phyloP scores from a whole-genome alignment of 2,329 filamentous ascomycete genomes.

The Phaeosphaeria sp. region DNA sequence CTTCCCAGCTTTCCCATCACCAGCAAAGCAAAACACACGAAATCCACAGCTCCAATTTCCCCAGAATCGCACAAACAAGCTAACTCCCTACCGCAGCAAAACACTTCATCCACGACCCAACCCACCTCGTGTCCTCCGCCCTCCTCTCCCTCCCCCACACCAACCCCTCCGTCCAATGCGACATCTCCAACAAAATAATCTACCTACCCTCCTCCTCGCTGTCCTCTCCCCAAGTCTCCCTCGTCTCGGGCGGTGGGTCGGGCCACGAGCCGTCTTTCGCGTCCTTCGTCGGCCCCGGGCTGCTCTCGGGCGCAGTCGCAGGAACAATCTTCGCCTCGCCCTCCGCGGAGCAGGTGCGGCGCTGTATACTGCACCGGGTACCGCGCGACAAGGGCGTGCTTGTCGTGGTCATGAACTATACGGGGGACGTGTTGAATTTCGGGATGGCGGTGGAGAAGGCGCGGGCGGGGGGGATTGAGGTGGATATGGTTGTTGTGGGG shows the following conservation, averaged over 20 bases:
- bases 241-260: conserved; percentile 87
- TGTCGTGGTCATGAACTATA: conserved; percentile 96
- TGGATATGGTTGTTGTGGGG: conserved; percentile 89
- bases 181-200: conserved; percentile 77
- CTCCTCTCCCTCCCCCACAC: conserved; percentile 79
- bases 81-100: conserved; percentile 63
- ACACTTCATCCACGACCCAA: conserved; percentile 89
- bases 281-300: conserved; percentile 81
- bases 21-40: too few species aligned
- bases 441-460: conserved; percentile 94
- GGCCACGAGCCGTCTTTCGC: conserved; percentile 91
- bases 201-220: conserved; percentile 32
- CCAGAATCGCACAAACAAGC: too few species aligned
- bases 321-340: conserved; percentile 88
- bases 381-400: conserved; percentile 76
- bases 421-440: conserved; percentile 79
- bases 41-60: too few species aligned
- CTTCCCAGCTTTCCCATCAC: too few species aligned
- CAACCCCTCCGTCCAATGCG: conserved; percentile 83
- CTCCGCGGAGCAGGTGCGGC: conserved; percentile 80
- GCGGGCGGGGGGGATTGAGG: conserved; percentile 75
- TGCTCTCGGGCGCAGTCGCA: conserved; percentile 82
- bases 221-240: conserved; percentile 71
- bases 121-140: conserved; percentile 77
- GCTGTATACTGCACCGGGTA: conserved; percentile 76